Evolutionary conservation across 2,329 filamentous ascomycete species (phyloP), one percentile per base, ranked within the genome.

Genomic region (Tolypocladium tropicale): DNA sequence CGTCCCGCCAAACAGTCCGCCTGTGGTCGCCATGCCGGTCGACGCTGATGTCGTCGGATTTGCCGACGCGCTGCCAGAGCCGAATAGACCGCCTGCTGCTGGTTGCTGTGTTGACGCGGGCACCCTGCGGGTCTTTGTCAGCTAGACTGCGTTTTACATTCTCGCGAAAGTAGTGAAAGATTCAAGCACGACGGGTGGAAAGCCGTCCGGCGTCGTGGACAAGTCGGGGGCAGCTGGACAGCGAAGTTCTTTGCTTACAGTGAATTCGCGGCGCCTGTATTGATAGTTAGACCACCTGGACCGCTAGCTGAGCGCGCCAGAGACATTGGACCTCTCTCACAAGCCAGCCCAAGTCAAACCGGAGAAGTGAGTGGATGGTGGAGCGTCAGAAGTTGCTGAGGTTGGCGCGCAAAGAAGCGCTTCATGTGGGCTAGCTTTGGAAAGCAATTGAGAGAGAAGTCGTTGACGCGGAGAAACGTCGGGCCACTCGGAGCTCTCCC

Each of bases 221-320:
- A 32, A 51, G 46, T 33, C 39, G 57, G 53, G n/a, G 50, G 39
- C 28, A 30, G 23, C 12, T 48, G 46, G 18, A 11, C 25, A 49
- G 18, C 39, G 34, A 51, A 14, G 46, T 12, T 25, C 21, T 33
- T 25, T 39, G 55, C 69, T 71, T 67, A 72, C 71, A 69, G 61
- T 55, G 69, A 59, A 76, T 84, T 85, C 60, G 82, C 82, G 57
- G 79, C 74, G 60, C 76, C 78, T 21, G 82, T 84, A 70, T 85
- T 86, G 71, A 85, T 85, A 65, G 78, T 83, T 61, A 85, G 75
- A 65, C 79, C 81, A 60, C 75, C 79, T 59, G 81, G 81, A 64
- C 79, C 81, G 68, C 81, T 83, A 57, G 78, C 78, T 63, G 81
- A 84, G 68, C 81, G 76, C 57, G 75, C 76, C 66, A 80, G 70